Base-by-base conservation (phyloP, 2,329 filamentous ascomycete species). In the Colletotrichum tabaci region DNA sequence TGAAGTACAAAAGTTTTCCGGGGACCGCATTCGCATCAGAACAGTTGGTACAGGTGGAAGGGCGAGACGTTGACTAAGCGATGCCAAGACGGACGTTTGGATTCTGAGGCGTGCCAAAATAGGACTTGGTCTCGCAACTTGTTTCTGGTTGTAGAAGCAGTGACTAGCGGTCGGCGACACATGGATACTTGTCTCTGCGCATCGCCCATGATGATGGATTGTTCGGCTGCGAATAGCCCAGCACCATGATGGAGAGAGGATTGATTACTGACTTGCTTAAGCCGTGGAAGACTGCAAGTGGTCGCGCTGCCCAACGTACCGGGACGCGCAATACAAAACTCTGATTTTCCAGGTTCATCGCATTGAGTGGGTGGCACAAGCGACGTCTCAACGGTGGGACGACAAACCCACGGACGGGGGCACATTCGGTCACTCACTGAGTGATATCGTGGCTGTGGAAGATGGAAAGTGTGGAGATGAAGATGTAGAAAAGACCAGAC, bases 361-460 rank as follows among this genome's bases (percentile, higher is more conserved):
- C 69, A 71, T 71, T 60, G 52, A 58, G 58, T 8, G 8, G 40
- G 65, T 72, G 69, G 65, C 69, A 64, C 69, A 60, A 47, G 58
- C 47, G 52, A 38, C 53, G 69, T 69, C 69, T 69, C 65, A 60
- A 68, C 53, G 46, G 65, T 69, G 69, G 69, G 58, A 72, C 69
- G 68, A 63, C 21, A 61, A 30, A 23, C 13, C 3, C 16, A n/a
- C 58, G 47, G 46, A 71, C 62, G 55, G 52, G 55, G 30, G 30
- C 7, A 35, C 30, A 8, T 35, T 9, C 30, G 30, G 30, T 35
- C 30, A 35, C 30, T 66, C 30, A 13, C 23, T n/a, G 42, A 35
- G 46, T 38, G 9, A 38, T 38, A 9, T 10, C 35, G 35, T 6
- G 16, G 44, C 18, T 2, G 57, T 30, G 57, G 44, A 26, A 49